Conservation (phyloP, 805 yeast genomes). For the Lipomyces yamadae region DNA sequence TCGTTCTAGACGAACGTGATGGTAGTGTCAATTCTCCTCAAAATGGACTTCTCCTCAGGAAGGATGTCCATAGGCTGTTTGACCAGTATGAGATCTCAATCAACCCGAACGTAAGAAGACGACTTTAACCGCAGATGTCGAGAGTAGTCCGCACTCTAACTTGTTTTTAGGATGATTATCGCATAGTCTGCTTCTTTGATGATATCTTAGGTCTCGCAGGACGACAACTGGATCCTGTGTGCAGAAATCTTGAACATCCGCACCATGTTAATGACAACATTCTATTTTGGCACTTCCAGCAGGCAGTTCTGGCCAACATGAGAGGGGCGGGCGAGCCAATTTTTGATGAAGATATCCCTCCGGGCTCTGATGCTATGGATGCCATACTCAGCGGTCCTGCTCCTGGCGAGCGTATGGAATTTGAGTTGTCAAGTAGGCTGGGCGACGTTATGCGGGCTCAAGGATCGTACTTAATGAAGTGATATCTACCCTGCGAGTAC, state of each 20-base stretch:
- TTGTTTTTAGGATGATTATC: slow-evolving; percentile 3
- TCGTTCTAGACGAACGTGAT: slow-evolving; percentile 6
- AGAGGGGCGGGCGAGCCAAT: slow-evolving; percentile 5
- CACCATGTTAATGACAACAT: slow-evolving; percentile 1
- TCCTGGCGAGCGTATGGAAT: slow-evolving; percentile 6
- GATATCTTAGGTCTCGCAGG: neutral
- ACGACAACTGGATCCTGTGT: slow-evolving; percentile 1
- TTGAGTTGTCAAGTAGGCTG: slow-evolving; percentile 3
- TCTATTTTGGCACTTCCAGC: slow-evolving; percentile 1
- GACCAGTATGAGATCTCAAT: slow-evolving; percentile 3
- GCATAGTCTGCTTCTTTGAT: slow-evolving; percentile 4
- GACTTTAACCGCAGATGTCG: neutral
- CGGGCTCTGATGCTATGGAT: neutral
- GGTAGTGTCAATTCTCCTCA: slow-evolving; percentile 4
- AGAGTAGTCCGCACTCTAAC: neutral
- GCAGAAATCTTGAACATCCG: neutral
- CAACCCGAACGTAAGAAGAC: slow-evolving; percentile 4
- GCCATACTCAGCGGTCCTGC: slow-evolving; percentile 2
- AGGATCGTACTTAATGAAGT: neutral
- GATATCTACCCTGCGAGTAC: too few relatives aligned
- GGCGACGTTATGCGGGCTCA: slow-evolving; percentile 1
- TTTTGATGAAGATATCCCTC: slow-evolving; percentile 5
- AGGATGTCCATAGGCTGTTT: neutral
- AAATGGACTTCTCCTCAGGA: slow-evolving; percentile 2
- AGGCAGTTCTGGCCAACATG: slow-evolving; percentile 1